Evolutionary conservation across 768 basidiomycete genomes (phyloP).

Genomic region (Boletus rufocinnamomeus): DNA sequence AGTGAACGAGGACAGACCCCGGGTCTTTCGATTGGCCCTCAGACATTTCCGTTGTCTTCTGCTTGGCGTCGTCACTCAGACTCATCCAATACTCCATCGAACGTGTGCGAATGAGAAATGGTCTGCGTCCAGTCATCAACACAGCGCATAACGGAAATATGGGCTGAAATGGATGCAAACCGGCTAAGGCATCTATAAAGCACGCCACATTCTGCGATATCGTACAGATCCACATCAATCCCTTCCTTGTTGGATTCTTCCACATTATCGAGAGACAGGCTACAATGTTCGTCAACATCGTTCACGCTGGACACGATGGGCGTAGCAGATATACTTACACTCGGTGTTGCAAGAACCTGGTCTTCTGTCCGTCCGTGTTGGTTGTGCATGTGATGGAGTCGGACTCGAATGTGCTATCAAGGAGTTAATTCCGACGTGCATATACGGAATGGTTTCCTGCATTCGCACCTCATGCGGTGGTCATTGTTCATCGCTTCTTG

Average conservation of each 20-base stretch:
- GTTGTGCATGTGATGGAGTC: too few species aligned
- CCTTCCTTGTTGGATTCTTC: neutral
- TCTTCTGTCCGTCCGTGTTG: too few species aligned
- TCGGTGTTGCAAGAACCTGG: too few species aligned
- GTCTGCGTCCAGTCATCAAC: neutral
- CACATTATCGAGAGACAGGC: slow-evolving; percentile 10
- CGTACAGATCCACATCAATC: slow-evolving; percentile 3
- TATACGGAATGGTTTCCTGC: neutral
- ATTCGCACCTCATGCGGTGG: slow-evolving; percentile 1
- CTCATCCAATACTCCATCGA: neutral
- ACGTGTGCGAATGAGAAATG: neutral
- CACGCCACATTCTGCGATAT: slow-evolving; percentile 5
- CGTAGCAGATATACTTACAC: too few species aligned
- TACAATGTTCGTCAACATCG: neutral
- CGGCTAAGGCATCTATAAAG: slow-evolving; percentile 3
- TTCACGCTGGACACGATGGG: neutral
- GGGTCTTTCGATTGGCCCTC: neutral
- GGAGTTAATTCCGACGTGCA: neutral
- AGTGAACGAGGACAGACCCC: neutral
- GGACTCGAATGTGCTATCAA: slow-evolving; percentile 2
- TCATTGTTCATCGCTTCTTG: neutral
- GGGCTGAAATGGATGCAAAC: slow-evolving; percentile 1
- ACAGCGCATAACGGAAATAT: too few species aligned
- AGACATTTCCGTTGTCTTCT: neutral
- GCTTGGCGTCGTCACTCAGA: neutral